Percentiles rank a stretch among this genome's conserved stretches.
phyloP scores from a whole-genome alignment of 768 basidiomycete genomes.

The Boletus reticulatus region DNA sequence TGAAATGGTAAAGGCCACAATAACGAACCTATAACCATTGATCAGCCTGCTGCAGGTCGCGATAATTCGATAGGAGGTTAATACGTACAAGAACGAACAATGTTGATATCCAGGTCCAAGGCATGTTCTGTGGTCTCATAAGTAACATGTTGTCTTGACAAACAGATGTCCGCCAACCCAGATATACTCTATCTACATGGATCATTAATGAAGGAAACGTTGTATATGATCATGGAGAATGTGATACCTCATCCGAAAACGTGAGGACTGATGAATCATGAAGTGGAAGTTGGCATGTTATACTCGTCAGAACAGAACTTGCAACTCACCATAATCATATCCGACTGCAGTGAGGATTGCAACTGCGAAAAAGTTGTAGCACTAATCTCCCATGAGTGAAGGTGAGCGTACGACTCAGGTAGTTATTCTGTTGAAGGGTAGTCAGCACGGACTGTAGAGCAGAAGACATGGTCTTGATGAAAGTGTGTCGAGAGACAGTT shows the following conservation, averaged over 20 bases:
- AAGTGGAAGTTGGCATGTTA: background rate
- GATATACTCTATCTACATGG: conserved; percentile 6
- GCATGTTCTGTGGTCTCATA: background rate
- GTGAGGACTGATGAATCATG: conserved; percentile 3
- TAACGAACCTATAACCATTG: conserved; percentile 8
- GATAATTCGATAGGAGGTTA: background rate
- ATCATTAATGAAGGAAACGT: background rate
- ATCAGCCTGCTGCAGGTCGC: background rate
- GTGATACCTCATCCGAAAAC: conserved; percentile 8
- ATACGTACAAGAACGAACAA: conserved; percentile 7
- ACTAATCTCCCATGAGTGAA: background rate
- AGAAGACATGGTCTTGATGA: background rate
- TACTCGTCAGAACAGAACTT: background rate
- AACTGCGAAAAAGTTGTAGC: background rate
- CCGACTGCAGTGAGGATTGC: background rate
- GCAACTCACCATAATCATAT: conserved; percentile 9
- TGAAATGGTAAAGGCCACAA: background rate
- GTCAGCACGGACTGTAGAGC: background rate
- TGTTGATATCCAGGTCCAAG: conserved; percentile 8
- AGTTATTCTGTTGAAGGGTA: background rate
- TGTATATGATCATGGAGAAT: background rate
- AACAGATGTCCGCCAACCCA: conserved; percentile 1
- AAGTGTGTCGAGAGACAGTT: background rate
- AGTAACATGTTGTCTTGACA: background rate
- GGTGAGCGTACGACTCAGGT: background rate